These are phyloP conservation scores for Phytophthora tubulina DNA, from an alignment of 352 stramenopile genomes.

Conservation along the genomic window DNA sequence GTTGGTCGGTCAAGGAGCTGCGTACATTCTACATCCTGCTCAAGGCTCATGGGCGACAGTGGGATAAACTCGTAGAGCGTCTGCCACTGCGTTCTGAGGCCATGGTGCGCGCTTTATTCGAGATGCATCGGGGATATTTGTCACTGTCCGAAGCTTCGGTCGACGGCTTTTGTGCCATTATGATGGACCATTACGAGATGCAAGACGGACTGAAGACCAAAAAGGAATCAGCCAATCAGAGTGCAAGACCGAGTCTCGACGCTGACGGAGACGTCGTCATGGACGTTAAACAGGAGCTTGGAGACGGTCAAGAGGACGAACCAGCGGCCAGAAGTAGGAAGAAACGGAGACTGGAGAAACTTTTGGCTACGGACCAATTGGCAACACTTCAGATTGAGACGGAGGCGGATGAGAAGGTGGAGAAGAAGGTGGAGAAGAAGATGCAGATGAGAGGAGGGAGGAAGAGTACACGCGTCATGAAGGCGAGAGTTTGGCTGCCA, in stretches of 20 bases:
- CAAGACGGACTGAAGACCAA: conserved; percentile 35
- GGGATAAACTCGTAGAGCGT: conserved; percentile 59
- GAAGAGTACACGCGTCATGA: conserved; percentile 17
- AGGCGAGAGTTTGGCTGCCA: conserved; percentile 24
- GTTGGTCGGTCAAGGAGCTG: conserved; percentile 72
- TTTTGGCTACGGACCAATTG: conserved; percentile 47
- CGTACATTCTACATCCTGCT: conserved; percentile 75
- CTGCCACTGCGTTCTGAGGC: conserved; percentile 58
- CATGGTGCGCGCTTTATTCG: conserved; percentile 73
- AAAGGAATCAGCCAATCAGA: not conserved
- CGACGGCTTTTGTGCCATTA: conserved; percentile 77
- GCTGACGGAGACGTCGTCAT: conserved; percentile 15
- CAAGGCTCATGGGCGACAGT: conserved; percentile 59
- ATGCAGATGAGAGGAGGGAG: conserved; percentile 7
- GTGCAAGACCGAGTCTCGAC: not conserved
- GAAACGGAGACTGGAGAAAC: conserved; percentile 58
- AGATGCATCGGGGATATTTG: conserved; percentile 78
- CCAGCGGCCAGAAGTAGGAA: conserved; percentile 39
- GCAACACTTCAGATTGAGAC: conserved; percentile 39
- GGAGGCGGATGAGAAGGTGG: conserved; percentile 16
- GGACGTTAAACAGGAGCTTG: conserved; percentile 20
- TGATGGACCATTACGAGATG: conserved; percentile 73
- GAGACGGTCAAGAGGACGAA: conserved; percentile 4
- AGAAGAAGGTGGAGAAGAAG: not conserved
- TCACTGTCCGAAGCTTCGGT: conserved; percentile 71